Evolutionary conservation across 148 eudicot genomes (phyloP), one percentile per base, ranked within the genome.

Genomic region (Camellia granthamiana): DNA sequence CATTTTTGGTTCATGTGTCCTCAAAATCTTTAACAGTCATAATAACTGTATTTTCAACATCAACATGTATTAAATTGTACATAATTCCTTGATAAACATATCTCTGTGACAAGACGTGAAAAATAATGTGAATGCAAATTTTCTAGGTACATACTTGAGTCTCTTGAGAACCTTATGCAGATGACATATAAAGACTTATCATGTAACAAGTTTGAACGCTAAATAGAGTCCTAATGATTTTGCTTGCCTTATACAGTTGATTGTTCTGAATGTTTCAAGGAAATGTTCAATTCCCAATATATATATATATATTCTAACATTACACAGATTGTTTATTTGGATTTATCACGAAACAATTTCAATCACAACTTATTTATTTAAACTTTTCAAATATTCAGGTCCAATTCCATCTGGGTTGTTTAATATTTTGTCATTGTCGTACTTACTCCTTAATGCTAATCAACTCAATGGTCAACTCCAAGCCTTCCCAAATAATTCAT

Each of bases 381-480:
- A n/a, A n/a, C 43, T 11, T 67, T 10, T 67, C 71, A 30, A 12
- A 38, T 30, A 67, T 30, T 30, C 41, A 30, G 71, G 71, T 11
- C 15, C 38, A 9, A 67, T 67, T 67, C 71, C 78, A 42, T 21
- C 42, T 75, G 41, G 78, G 78, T 2, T 75, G 66, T 59, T 75
- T 6, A 41, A 46, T 38, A 67, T 59, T 58, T 52, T 67, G 46
- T 75, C 78, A 12, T 41, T 75, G 52, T 41, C 0, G 78, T 13
- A 3, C 13, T 41, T 75, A 9, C 3, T 4, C 41, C 42, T 60
- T 11, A 4, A 30, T 59, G 41, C 41, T 59, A 75, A 75, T 61
- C 78, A 59, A 42, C 52, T 75, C 19, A 75, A 9, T 6, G 78
- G 78, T 43, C 67, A 15, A 58, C 59, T 75, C 61, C 78, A 75